These are phyloP conservation scores for Vitis vinifera DNA, from an alignment of 164 flowering plant genomes.

Conservation along the genomic window ASM3070453v1 NC_081813.1:2198501-2199000, in stretches of 20 bases:
- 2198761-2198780: conserved; percentile 55
- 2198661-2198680: conserved; percentile 95
- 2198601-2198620: background rate
- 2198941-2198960: conserved; percentile 19
- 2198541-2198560: background rate
- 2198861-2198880: background rate
- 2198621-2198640: conserved; percentile 78
- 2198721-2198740: conserved; percentile 91
- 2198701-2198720: conserved; percentile 88
- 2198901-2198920: background rate
- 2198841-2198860: conserved; percentile 17
- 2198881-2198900: background rate
- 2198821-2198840: conserved; percentile 8
- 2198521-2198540: background rate
- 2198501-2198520: background rate
- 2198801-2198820: conserved; percentile 24
- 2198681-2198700: conserved; percentile 96
- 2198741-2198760: conserved; percentile 74
- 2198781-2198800: conserved; percentile 45
- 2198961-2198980: conserved; percentile 20
- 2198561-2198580: background rate
- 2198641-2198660: conserved; percentile 85
- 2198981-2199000: conserved; percentile 6
- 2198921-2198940: conserved; percentile 20
- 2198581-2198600: background rate